Percentiles rank a stretch among this genome's conserved stretches.
These are phyloP conservation scores for Zasmidium cellare DNA, from an alignment of 2,329 filamentous ascomycete species.

Conservation along the genomic window DNA sequence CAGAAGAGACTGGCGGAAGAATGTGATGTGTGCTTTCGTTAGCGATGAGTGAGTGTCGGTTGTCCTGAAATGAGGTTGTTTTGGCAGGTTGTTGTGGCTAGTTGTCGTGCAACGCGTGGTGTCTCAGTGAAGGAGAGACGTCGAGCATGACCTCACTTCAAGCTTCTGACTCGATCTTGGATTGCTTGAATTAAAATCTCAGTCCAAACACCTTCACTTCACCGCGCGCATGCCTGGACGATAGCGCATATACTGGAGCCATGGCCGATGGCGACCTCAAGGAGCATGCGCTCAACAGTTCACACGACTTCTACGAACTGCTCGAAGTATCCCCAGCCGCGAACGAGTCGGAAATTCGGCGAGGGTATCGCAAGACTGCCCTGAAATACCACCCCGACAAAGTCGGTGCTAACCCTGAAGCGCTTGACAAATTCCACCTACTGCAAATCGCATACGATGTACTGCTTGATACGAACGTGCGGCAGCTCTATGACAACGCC, in stretches of 20 bases:
- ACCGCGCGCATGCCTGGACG: background rate
- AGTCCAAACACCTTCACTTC: background rate
- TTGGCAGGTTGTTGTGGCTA: background rate
- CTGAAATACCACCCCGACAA: constrained; percentile 96
- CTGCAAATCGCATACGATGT: constrained; percentile 86
- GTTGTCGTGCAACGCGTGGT: background rate
- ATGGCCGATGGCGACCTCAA: constrained; percentile 43
- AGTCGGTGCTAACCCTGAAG: constrained; percentile 62
- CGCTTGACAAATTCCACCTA: constrained; percentile 79
- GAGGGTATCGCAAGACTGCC: constrained; percentile 80
- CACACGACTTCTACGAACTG: constrained; percentile 73
- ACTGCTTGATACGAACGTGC: constrained; percentile 68
- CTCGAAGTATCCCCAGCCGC: constrained; percentile 67
- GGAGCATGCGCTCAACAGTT: constrained; percentile 41
- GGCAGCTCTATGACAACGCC: constrained; percentile 75
- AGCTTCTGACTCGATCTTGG: background rate
- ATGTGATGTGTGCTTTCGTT: background rate
- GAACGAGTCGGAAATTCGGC: constrained; percentile 71
- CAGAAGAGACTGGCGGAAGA: background rate
- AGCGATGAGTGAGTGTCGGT: constrained; percentile 4
- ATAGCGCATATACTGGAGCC: background rate
- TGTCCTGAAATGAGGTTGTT: background rate
- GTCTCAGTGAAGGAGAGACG: background rate
- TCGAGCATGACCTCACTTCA: background rate
- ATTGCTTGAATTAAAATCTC: background rate